phyloP scores from a whole-genome alignment of 2,329 filamentous ascomycete species.

The Xylaria sp. region DNA sequence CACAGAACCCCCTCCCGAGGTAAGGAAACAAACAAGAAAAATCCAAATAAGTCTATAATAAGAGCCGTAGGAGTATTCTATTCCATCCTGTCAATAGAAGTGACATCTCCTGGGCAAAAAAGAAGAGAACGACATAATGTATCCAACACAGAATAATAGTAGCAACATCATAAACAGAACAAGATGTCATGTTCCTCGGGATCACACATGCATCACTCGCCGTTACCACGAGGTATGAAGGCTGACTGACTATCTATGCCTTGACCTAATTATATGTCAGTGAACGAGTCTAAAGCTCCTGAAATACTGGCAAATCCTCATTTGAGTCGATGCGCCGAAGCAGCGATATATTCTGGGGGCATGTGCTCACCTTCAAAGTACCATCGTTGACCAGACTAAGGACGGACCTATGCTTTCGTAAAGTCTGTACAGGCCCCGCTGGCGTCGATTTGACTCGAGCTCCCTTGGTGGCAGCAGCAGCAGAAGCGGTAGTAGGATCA shows the following conservation, averaged over 20 bases:
- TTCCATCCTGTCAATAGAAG: neutral
- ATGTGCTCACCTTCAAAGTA: constrained; percentile 23
- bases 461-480: neutral
- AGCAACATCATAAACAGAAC: neutral
- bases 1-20: neutral
- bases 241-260: neutral
- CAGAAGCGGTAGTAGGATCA: neutral
- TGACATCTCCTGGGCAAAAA: neutral
- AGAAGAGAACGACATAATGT: neutral
- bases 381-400: constrained; percentile 18
- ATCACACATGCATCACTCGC: too few species aligned
- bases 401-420: constrained; percentile 17
- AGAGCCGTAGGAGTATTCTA: neutral
- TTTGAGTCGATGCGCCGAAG: constrained; percentile 12
- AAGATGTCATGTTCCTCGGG: neutral
- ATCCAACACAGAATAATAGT: constrained; percentile 1
- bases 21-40: neutral
- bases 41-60: too few species aligned
- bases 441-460: neutral
- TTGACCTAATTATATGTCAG: constrained; percentile 10
- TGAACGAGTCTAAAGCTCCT: constrained; percentile 15
- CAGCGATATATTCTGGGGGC: neutral
- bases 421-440: neutral
- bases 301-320: constrained; percentile 12
- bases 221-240: neutral